Conservation (phyloP, 257 asterid species). For the Solanum etuberosum region DNA sequence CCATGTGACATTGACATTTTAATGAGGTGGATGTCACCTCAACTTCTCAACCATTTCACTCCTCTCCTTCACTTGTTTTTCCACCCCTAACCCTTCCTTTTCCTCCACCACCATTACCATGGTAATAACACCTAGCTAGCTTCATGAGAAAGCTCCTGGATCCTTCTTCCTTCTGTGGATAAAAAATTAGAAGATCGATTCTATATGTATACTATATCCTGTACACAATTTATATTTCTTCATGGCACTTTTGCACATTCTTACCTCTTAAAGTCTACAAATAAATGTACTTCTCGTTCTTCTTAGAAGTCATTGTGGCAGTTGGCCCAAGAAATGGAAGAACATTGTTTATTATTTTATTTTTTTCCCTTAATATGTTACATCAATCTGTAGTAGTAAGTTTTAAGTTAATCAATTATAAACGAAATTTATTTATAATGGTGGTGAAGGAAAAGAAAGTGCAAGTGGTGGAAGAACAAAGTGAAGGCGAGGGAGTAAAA, state of each 20-base stretch:
- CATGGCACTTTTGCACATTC: constrained; percentile 29
- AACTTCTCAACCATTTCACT: neutral
- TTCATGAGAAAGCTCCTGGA: neutral
- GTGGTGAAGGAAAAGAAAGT: neutral
- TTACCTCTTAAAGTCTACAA: constrained; percentile 6
- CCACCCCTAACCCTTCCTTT: neutral
- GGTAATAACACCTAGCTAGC: neutral
- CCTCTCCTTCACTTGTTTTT: neutral
- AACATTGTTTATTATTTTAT: neutral
- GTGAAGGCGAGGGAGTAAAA: neutral
- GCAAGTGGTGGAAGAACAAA: neutral
- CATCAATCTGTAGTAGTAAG: no score
- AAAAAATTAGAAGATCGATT: neutral
- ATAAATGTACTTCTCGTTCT: neutral
- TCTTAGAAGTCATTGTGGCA: neutral
- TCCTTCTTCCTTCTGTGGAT: neutral
- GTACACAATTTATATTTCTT: constrained; percentile 18
- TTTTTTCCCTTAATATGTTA: no score
- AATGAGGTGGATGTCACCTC: neutral
- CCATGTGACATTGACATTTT: no score
- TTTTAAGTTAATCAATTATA: neutral
- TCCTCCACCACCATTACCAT: neutral
- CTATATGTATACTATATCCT: neutral
- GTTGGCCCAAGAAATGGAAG: neutral
- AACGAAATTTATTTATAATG: neutral